A percentile compares a stretch with the other conserved stretches of the same genome.
Evolutionary conservation across 345 rosid genomes (phyloP).

Genomic region (Excoecaria agallocha): DNA sequence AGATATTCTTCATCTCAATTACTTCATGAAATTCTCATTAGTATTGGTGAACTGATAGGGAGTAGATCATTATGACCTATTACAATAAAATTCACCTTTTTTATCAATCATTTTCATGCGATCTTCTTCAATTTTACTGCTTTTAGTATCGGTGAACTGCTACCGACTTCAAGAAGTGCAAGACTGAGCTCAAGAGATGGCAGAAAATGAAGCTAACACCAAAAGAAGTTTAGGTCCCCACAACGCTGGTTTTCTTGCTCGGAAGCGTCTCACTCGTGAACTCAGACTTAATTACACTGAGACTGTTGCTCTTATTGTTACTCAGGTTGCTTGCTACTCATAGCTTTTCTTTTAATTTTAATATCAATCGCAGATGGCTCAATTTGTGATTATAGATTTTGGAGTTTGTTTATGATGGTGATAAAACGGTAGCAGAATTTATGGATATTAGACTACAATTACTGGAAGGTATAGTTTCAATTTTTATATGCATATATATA

Average conservation of each 20-base stretch:
- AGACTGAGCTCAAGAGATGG: neutral
- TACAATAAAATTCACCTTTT: no score
- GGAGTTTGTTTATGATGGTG: conserved; percentile 95
- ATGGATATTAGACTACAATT: conserved; percentile 80
- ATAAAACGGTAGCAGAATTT: conserved; percentile 73
- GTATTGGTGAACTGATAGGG: no score
- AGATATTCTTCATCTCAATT: no score
- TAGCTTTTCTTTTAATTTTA: neutral
- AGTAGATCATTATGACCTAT: no score
- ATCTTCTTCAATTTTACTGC: neutral
- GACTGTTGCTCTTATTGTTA: conserved; percentile 79
- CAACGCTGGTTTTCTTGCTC: conserved; percentile 84
- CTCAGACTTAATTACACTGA: conserved; percentile 79
- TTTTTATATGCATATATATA: no score
- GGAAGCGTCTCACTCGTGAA: conserved; percentile 95
- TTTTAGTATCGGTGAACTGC: neutral
- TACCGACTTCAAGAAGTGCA: neutral
- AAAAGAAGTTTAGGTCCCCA: conserved; percentile 73
- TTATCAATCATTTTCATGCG: neutral
- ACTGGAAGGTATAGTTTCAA: conserved; percentile 54
- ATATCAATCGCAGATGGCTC: neutral
- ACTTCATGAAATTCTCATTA: no score
- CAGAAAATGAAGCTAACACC: conserved; percentile 63
- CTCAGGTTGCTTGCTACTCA: conserved; percentile 52
- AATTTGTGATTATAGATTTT: conserved; percentile 45